A percentile compares a stretch with the other conserved stretches of the same genome.
phyloP scores from a whole-genome alignment of 2,329 filamentous ascomycete species.

The Scytalidium sp. region DNA sequence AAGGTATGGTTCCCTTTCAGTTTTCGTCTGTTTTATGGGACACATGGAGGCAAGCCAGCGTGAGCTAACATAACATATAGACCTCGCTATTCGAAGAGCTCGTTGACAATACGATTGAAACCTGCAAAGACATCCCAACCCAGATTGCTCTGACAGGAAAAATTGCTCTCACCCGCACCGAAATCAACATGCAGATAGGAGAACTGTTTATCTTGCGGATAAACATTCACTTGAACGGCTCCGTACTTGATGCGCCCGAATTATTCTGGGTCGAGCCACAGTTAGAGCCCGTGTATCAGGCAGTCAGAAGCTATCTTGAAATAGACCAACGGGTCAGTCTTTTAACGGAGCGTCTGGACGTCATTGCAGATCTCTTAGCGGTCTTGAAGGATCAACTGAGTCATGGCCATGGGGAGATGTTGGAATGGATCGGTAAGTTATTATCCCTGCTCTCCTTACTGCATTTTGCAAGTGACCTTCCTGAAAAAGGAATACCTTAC shows the following conservation, averaged over 20 bases:
- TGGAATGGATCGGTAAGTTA: slow-evolving; percentile 81
- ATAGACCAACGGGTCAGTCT: slow-evolving; percentile 95
- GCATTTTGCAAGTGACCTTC: slow-evolving; percentile 1
- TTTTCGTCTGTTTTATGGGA: background rate
- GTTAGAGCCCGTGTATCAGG: slow-evolving; percentile 93
- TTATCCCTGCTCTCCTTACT: background rate
- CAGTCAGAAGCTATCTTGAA: slow-evolving; percentile 91
- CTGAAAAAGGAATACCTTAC: background rate
- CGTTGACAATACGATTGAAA: slow-evolving; percentile 88
- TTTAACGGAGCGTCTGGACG: slow-evolving; percentile 84
- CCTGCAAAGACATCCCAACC: slow-evolving; percentile 87
- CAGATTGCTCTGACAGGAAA: slow-evolving; percentile 92
- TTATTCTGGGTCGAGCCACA: slow-evolving; percentile 98
- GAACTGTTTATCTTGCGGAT: slow-evolving; percentile 97
- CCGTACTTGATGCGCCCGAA: slow-evolving; percentile 93
- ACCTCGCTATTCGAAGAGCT: slow-evolving; percentile 96
- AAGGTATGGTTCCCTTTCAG: slow-evolving; percentile 56
- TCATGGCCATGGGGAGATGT: slow-evolving; percentile 84
- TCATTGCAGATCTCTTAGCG: slow-evolving; percentile 89
- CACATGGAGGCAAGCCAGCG: slow-evolving; percentile 5
- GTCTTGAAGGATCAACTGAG: slow-evolving; percentile 95
- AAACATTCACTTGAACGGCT: slow-evolving; percentile 96
- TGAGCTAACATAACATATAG: slow-evolving; percentile 33
- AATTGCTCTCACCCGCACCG: slow-evolving; percentile 78
- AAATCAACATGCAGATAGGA: slow-evolving; percentile 99